Conservation (phyloP, 306 rosid genomes). For the Adenanthera pavonina region DNA sequence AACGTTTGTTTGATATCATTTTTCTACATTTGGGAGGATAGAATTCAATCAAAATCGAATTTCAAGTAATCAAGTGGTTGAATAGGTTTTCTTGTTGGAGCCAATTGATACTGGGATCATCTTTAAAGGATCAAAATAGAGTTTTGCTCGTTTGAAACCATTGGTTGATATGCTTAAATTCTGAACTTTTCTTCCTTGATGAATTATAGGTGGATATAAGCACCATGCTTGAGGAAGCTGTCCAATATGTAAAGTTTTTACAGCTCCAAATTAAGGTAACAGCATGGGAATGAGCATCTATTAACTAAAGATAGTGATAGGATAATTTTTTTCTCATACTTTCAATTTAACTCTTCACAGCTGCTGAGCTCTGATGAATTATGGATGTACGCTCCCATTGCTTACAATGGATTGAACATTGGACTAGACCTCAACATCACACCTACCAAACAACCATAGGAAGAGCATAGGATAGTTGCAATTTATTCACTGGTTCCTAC, state of each 20-base stretch:
- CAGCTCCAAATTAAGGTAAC: constrained; percentile 92
- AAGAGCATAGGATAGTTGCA: constrained; percentile 23
- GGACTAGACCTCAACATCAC: constrained; percentile 68
- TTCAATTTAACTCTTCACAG: constrained; percentile 49
- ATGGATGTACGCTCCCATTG: constrained; percentile 97
- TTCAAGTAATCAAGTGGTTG: too few species aligned
- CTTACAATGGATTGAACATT: constrained; percentile 86
- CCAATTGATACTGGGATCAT: neutral
- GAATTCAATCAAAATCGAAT: neutral
- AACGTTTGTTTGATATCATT: too few species aligned
- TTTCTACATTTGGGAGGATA: too few species aligned
- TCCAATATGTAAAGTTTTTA: constrained; percentile 83
- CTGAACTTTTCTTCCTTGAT: constrained; percentile 22
- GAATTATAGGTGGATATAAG: constrained; percentile 87
- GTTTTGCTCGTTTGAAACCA: neutral
- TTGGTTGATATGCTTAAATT: constrained; percentile 19
- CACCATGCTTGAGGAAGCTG: constrained; percentile 99
- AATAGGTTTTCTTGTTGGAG: neutral
- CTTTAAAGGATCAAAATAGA: neutral
- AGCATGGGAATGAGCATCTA: constrained; percentile 5
- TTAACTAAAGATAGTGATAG: neutral
- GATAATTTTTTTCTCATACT: constrained; percentile 21
- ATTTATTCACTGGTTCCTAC: neutral
- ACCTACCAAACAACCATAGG: constrained; percentile 48
- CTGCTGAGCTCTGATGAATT: constrained; percentile 84